Conservation (phyloP, 331 rosid species). For the Cydonia oblonga region DNA sequence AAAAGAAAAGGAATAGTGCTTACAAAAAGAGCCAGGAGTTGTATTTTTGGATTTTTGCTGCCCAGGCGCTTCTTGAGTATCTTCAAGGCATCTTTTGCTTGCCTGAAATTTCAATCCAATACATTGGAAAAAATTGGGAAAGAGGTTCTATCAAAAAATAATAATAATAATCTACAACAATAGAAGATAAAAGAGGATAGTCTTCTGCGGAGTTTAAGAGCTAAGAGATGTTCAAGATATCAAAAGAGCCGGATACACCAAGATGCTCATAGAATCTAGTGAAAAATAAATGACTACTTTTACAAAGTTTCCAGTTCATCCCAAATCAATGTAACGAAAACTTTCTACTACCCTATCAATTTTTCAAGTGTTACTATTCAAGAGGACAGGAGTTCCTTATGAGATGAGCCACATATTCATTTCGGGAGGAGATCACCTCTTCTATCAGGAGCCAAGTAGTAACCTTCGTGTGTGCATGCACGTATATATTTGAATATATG, state of each 20-base stretch:
- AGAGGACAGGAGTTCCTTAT: not conserved
- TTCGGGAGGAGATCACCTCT: not conserved
- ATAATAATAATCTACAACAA: not conserved
- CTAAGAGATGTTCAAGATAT: not conserved
- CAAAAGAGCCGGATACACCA: not conserved
- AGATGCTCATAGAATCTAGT: not conserved
- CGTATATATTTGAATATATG: not conserved
- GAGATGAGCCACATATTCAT: not conserved
- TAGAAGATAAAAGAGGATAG: not conserved
- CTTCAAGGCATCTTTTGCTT: constrained; percentile 93
- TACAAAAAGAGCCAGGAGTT: constrained; percentile 86
- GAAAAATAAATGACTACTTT: not conserved
- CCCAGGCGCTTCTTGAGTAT: constrained; percentile 81
- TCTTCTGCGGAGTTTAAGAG: not conserved
- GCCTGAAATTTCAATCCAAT: constrained; percentile 47
- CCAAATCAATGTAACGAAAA: not conserved
- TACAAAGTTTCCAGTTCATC: not conserved
- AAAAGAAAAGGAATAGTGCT: constrained; percentile 23
- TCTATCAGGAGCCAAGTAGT: not conserved
- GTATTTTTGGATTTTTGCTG: constrained; percentile 68
- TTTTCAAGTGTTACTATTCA: not conserved
- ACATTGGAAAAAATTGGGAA: not conserved
- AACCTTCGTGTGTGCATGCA: not conserved
- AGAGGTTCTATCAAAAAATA: not conserved
- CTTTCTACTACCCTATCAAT: not conserved